Evolutionary conservation across 2,329 filamentous ascomycete species (phyloP), one percentile per base, ranked within the genome.

Genomic region (Tolypocladium ophioglossoides): DNA sequence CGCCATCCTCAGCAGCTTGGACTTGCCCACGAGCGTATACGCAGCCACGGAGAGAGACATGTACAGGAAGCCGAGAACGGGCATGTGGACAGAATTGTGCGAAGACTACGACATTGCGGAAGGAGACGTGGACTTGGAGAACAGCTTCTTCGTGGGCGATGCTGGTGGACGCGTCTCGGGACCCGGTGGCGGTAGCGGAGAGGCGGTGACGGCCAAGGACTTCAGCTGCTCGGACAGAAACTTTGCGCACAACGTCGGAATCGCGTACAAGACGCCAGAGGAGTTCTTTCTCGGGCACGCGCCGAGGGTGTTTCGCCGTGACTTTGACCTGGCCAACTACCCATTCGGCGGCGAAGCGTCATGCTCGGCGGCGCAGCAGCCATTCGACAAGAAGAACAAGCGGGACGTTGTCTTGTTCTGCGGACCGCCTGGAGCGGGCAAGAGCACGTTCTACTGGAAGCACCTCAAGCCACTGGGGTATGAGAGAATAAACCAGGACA

Each of bases 61-160:
- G 7, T 96, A 85, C 68, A 82, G 94, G 53, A 99, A 99, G 70
- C 94, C 94, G 5, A 78, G 91, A 40, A 78, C 76, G 2, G 92
- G 91, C 22, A 96, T 97, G 88, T 99, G 94, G 92, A 75, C 78
- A 1, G 76, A 79, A 61, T 58, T 80, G 4, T 76, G 75, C 58
- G 70, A 78, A 0, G 84, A 89, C 62, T 80, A 83, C 59, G 78
- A 77, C 49, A 71, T 87, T 1, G 70, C 79, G 47, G 72, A 74
- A 6, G 72, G 73, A 1, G 75, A 76, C 1, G 70, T 95, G n/a
- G 86, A 96, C 66, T 68, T 88, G 37, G 71, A 79, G 18, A 73
- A 76, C 3, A 95, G 89, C 27, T 76, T 96, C 58, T 96, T 96
- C 66, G 84, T 99, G 47, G 94, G 94, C 47, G 94, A 99, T 72